Evolutionary conservation across 768 basidiomycete species (phyloP), one percentile per base, ranked within the genome.

Genomic region (Boletus speciosus): DNA sequence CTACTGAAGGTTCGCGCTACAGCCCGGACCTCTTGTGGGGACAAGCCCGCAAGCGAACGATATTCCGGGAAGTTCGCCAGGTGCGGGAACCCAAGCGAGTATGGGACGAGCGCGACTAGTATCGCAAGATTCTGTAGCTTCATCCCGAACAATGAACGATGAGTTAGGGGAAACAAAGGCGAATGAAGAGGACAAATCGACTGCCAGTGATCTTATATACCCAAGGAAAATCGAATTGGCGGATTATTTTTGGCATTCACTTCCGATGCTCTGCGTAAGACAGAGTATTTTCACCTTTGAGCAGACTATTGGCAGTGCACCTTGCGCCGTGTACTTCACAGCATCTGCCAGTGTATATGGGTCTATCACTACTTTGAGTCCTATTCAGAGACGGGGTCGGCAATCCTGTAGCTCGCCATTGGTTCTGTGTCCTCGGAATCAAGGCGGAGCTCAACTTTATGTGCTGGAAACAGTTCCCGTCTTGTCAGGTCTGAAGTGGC

Each of bases 41-140:
- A 60, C 37, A 65, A 36, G 6, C 64, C 64, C 0, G 50, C 56
- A 9, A 66, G 58, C 1, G 61, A 65, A 38, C 61, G 64, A 36
- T 66, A 31, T 35, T 57, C 54, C 1, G 57, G 61, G 27, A 65
- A 65, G 44, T 51, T 42, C 39, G 27, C 49, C 12, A 65, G 51
- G 36, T 55, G 47, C 6, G 56, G 50, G 47, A 60, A 63, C 3
- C 61, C 64, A 6, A 54, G 15, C 9, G 42, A 36, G 21, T 12
- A 46, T 34, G 61, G 54, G 43, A 56, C 14, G 36, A 60, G 56
- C 6, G 45, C 45, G n/a, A 35, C 34, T 12, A 54, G 16, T 19
- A 39, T 25, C 16, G 27, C 42, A 29, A 58, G 29, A 15, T 19
- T 49, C 52, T 57, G 63, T 4, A 46, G 32, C 49, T 48, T 52